Base-by-base conservation (phyloP, 495 filamentous ascomycete genomes). In the Penicillium alfredii region DNA sequence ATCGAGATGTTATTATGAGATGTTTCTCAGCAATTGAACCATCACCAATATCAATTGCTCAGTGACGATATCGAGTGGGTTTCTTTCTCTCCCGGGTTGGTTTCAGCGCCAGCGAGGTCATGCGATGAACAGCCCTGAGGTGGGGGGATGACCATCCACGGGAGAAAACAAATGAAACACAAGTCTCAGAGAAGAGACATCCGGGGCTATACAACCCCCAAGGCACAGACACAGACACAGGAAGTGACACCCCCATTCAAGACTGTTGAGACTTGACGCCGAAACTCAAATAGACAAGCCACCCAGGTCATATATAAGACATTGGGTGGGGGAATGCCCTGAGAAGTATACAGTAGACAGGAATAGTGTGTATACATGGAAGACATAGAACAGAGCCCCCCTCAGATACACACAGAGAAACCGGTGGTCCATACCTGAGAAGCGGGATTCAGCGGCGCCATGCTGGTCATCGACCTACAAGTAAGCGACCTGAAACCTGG, bases 371-470 rank as follows among this genome's bases (percentile, higher is more conserved):
- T 20, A 20, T 26, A 20, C 38, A 40, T 40, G 38, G 38, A 29
- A 40, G 33, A 26, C 27, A 33, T 13, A 33, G 29, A 32, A 19
- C 37, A 40, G 38, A 26, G 26, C 14, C 18, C 27, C 21, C n/a
- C 4, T 8, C 30, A 33, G 35, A 14, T 36, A 38, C 23, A 19
- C 32, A 33, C 26, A 37, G 11, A 17, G 15, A 11, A 49, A 16
- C 26, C 12, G 34, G 35, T 50, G 30, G 38, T 32, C 42, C 49
- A 17, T 58, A 64, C 61, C 56, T 54, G 46, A 14, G 61, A 58
- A 26, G 38, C 41, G 18, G 45, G 40, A 43, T 62, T 64, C n/a
- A 64, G 44, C 6, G 51, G 61, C n/a, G 61, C 49, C 61, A 64
- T 64, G 27, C 20, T 37, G 29, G 30, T 21, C 33, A 12, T 11